Percentiles rank a stretch among this genome's conserved stretches.
Evolutionary conservation across 108 stramenopile species (phyloP).

Genomic region (Cyclotella distinguenda): DNA sequence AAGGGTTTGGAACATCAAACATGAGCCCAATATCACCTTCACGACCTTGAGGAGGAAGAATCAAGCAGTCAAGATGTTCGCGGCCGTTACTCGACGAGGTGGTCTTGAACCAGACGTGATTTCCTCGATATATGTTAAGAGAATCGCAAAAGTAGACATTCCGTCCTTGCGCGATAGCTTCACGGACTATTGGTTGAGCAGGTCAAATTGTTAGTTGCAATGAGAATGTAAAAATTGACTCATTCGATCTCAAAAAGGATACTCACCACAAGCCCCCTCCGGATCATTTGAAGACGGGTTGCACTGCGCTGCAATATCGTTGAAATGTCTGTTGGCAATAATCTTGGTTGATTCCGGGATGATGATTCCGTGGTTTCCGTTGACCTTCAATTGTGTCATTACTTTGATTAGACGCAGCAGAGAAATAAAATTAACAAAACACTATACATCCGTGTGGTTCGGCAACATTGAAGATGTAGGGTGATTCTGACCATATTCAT

Average conservation of each 20-base stretch:
- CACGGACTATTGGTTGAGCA: conserved; percentile 1
- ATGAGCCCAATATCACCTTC: conserved; percentile 18
- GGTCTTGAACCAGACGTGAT: conserved; percentile 17
- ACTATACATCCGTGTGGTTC: too few relatives aligned
- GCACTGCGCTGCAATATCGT: conserved; percentile 4
- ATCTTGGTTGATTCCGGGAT: conserved; percentile 17
- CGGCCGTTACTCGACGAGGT: conserved; percentile 1
- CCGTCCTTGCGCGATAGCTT: conserved; percentile 13
- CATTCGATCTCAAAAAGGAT: too few relatives aligned
- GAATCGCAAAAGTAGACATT: conserved; percentile 15
- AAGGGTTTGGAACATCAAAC: neutral
- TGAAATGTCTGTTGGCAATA: conserved; percentile 6
- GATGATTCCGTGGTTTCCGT: conserved; percentile 13
- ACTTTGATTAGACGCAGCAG: neutral
- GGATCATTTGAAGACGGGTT: too few relatives aligned
- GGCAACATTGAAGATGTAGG: too few relatives aligned
- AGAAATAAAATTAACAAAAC: too few relatives aligned
- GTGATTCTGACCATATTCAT: conserved; percentile 13
- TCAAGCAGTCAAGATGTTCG: conserved; percentile 8
- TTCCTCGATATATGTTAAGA: neutral
- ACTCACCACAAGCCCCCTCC: too few relatives aligned
- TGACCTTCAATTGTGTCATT: conserved; percentile 3
- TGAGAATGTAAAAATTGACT: too few relatives aligned
- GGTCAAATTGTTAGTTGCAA: neutral
- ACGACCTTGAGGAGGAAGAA: conserved; percentile 25